Base-by-base conservation (phyloP, 352 stramenopile genomes). In the Phytophthora megakarya region DNA sequence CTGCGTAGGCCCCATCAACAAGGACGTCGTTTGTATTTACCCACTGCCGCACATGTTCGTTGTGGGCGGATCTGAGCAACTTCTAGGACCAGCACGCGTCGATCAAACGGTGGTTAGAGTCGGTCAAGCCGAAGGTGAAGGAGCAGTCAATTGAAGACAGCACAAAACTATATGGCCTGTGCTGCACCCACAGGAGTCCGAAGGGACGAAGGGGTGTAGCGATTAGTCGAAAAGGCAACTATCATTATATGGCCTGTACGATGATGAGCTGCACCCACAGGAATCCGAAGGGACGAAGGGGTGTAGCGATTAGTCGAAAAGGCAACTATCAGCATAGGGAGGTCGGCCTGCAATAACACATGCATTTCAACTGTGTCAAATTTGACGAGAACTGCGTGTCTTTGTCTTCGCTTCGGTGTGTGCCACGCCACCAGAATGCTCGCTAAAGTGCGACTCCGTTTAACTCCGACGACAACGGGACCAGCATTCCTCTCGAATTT, bases 191-290 rank as follows among this genome's bases (percentile, higher is more conserved):
- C 72, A 97, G 97, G 40, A 99, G 97, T 81, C 98, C 97, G 6
- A 99, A 99, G 90, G 94, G 98, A 60, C n/a, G n/a, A n/a, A n/a
- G n/a, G n/a, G n/a, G n/a, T n/a, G n/a, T 38, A 59, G 48, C 49
- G 39, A 43, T 22, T 32, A 48, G 25, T 7, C 13, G 47, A 57
- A 55, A 50, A 61, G 42, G 49, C 50, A 50, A 57, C 42, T 57
- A 57, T 56, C 43, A 50, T 18, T 9, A 48, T 49, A 39, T 15
- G 5, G 13, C n/a, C n/a, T n/a, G n/a, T n/a, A n/a, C n/a, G n/a
- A 99, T 99, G 76, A 99, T 99, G 97, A 99, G 99, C 89, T 99
- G 97, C 88, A 98, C 94, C 60, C 97, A 98, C 72, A 97, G 97
- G 40, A 99, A 97, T 81, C 98, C 97, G 6, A 99, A 99, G 90